phyloP scores from a whole-genome alignment of 2,329 filamentous ascomycete species.

The Cadophora luteo-olivacea region DNA sequence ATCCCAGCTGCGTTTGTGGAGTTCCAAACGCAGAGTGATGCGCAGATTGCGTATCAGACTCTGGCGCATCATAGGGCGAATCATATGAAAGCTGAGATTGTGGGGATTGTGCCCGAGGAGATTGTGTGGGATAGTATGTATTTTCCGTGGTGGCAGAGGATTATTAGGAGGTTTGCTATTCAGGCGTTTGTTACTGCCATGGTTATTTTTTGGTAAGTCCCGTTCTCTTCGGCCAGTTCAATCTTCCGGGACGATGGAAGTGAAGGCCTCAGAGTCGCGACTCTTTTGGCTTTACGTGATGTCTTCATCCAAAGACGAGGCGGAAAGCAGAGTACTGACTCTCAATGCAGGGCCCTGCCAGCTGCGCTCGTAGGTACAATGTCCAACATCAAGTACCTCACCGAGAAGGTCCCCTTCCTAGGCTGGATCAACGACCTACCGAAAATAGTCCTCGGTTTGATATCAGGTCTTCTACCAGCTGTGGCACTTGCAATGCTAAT shows the following conservation, averaged over 20 bases:
- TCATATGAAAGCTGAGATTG: slow-evolving; percentile 69
- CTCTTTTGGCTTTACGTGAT: too few relatives aligned
- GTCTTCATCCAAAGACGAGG: too few relatives aligned
- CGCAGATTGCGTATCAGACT: slow-evolving; percentile 69
- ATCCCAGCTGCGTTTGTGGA: slow-evolving; percentile 71
- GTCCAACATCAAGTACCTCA: slow-evolving; percentile 66
- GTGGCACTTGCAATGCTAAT: slow-evolving; percentile 66
- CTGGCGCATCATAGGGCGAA: slow-evolving; percentile 67
- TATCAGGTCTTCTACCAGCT: slow-evolving; percentile 67
- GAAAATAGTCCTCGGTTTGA: slow-evolving; percentile 59
- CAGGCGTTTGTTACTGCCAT: slow-evolving; percentile 60
- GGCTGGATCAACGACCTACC: slow-evolving; percentile 64
- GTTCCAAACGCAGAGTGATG: slow-evolving; percentile 65
- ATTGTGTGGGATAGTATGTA: slow-evolving; percentile 71
- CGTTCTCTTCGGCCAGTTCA: not conserved
- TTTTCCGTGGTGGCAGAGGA: slow-evolving; percentile 66
- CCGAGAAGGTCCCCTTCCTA: slow-evolving; percentile 58
- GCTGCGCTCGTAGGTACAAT: slow-evolving; percentile 69
- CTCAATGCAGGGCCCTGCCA: slow-evolving; percentile 56
- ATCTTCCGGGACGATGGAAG: too few relatives aligned
- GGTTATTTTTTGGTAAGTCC: slow-evolving; percentile 65
- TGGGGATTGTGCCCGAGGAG: slow-evolving; percentile 65
- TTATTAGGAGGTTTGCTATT: slow-evolving; percentile 59
- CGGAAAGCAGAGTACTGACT: not conserved
- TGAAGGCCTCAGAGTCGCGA: too few relatives aligned